A percentile compares a stretch with the other conserved stretches of the same genome.
Conservation (phyloP, 2,329 filamentous ascomycete genomes). For the Colletotrichum sp. region DNA sequence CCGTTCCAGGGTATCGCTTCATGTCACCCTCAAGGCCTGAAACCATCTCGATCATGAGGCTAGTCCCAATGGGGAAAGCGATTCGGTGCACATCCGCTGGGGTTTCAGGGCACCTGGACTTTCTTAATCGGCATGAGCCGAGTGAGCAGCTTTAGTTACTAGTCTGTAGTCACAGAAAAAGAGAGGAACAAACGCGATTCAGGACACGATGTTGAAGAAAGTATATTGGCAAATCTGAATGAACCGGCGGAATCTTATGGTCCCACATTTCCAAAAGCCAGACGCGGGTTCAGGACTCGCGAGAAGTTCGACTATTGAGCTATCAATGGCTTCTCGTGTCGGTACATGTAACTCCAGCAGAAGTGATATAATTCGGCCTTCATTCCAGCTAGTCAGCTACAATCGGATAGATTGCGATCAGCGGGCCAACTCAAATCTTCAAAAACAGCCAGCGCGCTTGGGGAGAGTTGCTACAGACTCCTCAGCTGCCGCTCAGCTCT, state of each 20-base stretch:
- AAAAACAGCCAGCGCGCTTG: background rate
- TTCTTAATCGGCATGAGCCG: background rate
- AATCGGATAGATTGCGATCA: background rate
- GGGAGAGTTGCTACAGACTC: background rate
- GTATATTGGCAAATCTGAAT: background rate
- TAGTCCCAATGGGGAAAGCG: background rate
- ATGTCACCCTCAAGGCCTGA: background rate
- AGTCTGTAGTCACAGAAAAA: background rate
- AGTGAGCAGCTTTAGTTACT: background rate
- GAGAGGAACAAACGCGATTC: background rate
- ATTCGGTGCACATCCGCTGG: background rate
- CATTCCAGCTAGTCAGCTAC: accelerated
- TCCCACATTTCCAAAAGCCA: background rate
- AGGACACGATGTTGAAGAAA: background rate
- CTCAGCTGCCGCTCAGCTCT: background rate
- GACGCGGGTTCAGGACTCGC: background rate
- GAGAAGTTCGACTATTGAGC: background rate
- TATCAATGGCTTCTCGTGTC: background rate
- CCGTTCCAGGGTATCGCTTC: background rate
- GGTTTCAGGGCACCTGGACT: background rate
- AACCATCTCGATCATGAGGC: background rate
- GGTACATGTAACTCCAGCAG: background rate
- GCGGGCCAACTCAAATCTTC: background rate
- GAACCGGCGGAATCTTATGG: background rate
- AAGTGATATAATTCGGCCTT: background rate